These are phyloP conservation scores for Chlamydomonas sp. DNA, from an alignment of 139 green algal genomes.

Conservation along the genomic window DNA sequence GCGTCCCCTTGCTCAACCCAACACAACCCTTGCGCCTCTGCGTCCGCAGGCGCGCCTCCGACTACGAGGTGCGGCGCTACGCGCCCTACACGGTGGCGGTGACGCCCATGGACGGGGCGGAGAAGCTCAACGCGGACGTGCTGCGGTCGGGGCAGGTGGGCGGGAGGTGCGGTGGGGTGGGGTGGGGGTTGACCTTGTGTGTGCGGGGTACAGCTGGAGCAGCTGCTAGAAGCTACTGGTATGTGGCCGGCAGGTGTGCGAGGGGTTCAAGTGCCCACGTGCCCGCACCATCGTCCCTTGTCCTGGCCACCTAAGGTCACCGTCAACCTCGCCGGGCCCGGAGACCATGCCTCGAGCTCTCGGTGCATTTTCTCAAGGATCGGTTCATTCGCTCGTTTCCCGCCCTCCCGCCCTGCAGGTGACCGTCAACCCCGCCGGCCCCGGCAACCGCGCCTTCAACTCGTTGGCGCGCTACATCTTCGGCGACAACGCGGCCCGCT, in stretches of 20 bases:
- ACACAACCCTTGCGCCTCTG: background rate
- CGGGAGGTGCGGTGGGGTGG: background rate
- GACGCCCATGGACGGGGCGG: constrained; percentile 56
- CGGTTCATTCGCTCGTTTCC: background rate
- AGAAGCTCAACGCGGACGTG: constrained; percentile 13
- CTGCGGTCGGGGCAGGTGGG: background rate
- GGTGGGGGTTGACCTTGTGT: background rate
- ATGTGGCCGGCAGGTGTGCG: no score
- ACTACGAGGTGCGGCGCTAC: constrained; percentile 86
- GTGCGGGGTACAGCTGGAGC: background rate
- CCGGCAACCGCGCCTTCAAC: constrained; percentile 40
- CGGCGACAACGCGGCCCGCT: constrained; percentile 71
- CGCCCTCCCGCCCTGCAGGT: background rate
- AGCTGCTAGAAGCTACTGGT: background rate
- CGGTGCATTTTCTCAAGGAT: background rate
- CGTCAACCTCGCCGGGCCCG: no score
- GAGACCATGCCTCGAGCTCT: background rate
- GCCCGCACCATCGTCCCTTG: background rate
- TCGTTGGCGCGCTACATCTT: constrained; percentile 87
- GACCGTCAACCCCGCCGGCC: constrained; percentile 28
- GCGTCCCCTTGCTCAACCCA: background rate
- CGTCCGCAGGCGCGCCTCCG: constrained; percentile 36
- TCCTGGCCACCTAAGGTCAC: no score
- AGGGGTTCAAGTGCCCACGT: no score
- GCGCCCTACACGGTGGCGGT: constrained; percentile 76